These are phyloP conservation scores for Neltuma alba DNA, from an alignment of 306 rosid species.

Conservation along the genomic window DNA sequence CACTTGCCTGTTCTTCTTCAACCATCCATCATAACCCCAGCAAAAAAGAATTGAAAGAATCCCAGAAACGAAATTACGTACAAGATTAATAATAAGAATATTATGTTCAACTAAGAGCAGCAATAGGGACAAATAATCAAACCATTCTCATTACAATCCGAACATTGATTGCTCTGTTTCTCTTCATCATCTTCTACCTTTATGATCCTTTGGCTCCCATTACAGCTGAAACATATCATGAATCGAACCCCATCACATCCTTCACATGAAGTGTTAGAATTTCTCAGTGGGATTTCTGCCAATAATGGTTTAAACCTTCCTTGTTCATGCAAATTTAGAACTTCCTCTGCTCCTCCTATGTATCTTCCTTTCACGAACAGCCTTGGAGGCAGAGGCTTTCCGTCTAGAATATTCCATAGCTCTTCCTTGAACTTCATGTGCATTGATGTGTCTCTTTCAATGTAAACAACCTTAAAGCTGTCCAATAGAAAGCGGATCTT, in stretches of 20 bases:
- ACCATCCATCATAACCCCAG: constrained; percentile 16
- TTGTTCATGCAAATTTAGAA: background rate
- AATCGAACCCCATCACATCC: constrained; percentile 80
- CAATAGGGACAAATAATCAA: constrained; percentile 79
- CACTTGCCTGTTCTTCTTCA: background rate
- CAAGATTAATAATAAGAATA: constrained; percentile 16
- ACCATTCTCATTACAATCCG: constrained; percentile 85
- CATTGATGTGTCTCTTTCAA: constrained; percentile 83
- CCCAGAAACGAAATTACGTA: constrained; percentile 30
- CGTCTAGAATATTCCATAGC: constrained; percentile 54
- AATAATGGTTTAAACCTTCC: background rate
- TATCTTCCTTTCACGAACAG: constrained; percentile 11
- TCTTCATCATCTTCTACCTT: constrained; percentile 42
- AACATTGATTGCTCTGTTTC: constrained; percentile 31
- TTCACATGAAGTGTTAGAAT: constrained; percentile 58
- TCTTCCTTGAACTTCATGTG: constrained; percentile 75
- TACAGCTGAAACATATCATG: constrained; percentile 72
- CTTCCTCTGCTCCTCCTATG: constrained; percentile 1
- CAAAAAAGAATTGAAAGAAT: constrained; percentile 42
- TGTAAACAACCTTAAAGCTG: constrained; percentile 64
- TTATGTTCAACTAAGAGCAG: constrained; percentile 46
- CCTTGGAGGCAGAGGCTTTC: constrained; percentile 68
- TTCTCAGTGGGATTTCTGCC: constrained; percentile 47
- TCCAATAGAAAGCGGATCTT: constrained; percentile 71
- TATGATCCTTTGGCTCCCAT: constrained; percentile 66